Evolutionary conservation across 306 rosid genomes (phyloP).

Genomic region (Arachis stenosperma): DNA sequence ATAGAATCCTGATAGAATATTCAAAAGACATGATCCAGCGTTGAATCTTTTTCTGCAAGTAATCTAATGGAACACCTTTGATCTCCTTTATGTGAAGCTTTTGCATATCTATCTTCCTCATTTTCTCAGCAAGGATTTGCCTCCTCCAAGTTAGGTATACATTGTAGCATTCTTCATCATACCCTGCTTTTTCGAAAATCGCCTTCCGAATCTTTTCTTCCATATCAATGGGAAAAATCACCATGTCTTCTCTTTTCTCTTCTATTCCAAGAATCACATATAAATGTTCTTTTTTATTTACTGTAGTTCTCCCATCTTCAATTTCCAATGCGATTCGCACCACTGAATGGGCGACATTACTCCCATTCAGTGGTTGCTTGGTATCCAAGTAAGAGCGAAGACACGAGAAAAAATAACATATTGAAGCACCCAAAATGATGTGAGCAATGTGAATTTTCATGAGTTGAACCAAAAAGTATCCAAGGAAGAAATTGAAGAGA

Average conservation of each 20-base stretch:
- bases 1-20: constrained; percentile 52
- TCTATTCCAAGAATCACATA: background rate
- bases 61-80: constrained; percentile 56
- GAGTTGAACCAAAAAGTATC: background rate
- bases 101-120: constrained; percentile 51
- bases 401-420: background rate
- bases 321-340: background rate
- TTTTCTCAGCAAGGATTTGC: constrained; percentile 57
- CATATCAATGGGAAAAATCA: background rate
- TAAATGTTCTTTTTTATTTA: background rate
- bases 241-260: background rate
- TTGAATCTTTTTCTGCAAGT: constrained; percentile 62
- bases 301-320: background rate
- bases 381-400: background rate
- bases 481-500: background rate
- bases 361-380: background rate
- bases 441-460: background rate
- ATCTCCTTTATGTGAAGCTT: constrained; percentile 67
- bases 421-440: background rate
- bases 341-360: background rate
- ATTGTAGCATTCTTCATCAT: constrained; percentile 59
- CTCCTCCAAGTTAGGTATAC: constrained; percentile 62
- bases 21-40: constrained; percentile 64
- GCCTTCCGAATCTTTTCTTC: background rate
- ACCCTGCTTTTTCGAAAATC: constrained; percentile 49